Evolutionary conservation across 768 basidiomycete genomes (phyloP).

Genomic region (Termitomyces sp.): DNA sequence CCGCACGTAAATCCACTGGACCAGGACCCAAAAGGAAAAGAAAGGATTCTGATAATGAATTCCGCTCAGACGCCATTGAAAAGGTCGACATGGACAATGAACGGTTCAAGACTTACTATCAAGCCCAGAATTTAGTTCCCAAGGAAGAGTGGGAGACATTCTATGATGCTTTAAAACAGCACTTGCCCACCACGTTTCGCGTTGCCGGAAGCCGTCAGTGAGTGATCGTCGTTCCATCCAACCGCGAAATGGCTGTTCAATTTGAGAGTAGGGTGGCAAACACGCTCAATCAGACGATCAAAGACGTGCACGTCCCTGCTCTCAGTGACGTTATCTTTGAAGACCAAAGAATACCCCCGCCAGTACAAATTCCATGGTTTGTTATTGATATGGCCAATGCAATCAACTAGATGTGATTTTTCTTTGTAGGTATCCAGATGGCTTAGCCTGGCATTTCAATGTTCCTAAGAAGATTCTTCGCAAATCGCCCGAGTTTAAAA

Average conservation of each 20-base stretch:
- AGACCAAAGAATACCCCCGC: constrained; percentile 69
- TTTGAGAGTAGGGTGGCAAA: constrained; percentile 45
- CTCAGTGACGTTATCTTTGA: constrained; percentile 73
- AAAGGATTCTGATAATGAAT: constrained; percentile 19
- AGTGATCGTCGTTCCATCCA: constrained; percentile 13
- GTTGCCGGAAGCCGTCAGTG: constrained; percentile 87
- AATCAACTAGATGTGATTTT: constrained; percentile 6
- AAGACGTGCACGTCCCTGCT: constrained; percentile 70
- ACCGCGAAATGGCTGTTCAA: constrained; percentile 3
- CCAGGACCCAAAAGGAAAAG: background rate
- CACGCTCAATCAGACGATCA: constrained; percentile 77
- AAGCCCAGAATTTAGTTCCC: constrained; percentile 68
- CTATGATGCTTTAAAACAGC: constrained; percentile 55
- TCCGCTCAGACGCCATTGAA: constrained; percentile 48
- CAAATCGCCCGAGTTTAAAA: constrained; percentile 85
- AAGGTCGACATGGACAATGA: constrained; percentile 67
- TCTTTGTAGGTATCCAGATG: constrained; percentile 80
- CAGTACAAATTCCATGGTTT: constrained; percentile 82
- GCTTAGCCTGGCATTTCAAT: constrained; percentile 96
- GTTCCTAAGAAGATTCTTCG: constrained; percentile 85
- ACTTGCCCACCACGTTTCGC: constrained; percentile 91
- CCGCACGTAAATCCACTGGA: background rate
- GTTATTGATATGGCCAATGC: constrained; percentile 9
- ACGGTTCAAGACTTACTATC: constrained; percentile 64
- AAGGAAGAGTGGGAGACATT: constrained; percentile 79